Base-by-base conservation (phyloP, 331 rosid genomes). In the Malus hybrid region DNA sequence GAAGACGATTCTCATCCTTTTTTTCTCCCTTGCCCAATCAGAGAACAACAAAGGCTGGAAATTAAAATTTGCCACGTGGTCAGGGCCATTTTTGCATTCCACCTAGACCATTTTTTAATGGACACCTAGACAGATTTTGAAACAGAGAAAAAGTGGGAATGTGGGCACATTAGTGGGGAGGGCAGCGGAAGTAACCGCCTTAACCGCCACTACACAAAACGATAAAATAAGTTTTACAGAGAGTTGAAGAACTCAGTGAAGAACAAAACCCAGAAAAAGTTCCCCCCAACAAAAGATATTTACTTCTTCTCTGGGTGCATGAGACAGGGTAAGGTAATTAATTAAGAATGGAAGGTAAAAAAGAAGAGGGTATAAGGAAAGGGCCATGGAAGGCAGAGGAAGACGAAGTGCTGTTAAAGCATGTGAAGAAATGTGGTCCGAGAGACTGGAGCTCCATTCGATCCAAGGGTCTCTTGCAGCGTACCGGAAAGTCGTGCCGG, bases 361-460 rank as follows among this genome's bases (percentile, higher is more conserved):
- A 61, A 55, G 90, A 86, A 12, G 96, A 85, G 28, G 72, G 84
- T 62, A 48, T 90, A 68, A 90, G 85, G 48, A 93, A 93, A 84
- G 96, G 97, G 64, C 93, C 97, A 65, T 93, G 98, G 98, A 89
- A 90, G 65, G 83, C 84, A n/a, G 97, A 90, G 70, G 97, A 90
- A 81, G 97, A 92, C 44, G 87, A 92, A 36, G 92, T 92, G 31
- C 83, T 92, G 24, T 36, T 87, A 4, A 80, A 72, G 67, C 97
- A 92, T 66, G 97, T 92, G 13, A 87, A 82, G 54, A 85, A 83
- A 76, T 85, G 84, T 80, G 97, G 97, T 5, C 93, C 97, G 0
- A 78, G 91, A 83, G 96, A 92, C 70, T 92, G 97, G 97, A 92
- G 97, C 96, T 90, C 96, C 93, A 92, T 92, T 92, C 96, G 96